Evolutionary conservation across 75 land plant species (phyloP).

Genomic region (Pseudotsuga menziesii): DNA sequence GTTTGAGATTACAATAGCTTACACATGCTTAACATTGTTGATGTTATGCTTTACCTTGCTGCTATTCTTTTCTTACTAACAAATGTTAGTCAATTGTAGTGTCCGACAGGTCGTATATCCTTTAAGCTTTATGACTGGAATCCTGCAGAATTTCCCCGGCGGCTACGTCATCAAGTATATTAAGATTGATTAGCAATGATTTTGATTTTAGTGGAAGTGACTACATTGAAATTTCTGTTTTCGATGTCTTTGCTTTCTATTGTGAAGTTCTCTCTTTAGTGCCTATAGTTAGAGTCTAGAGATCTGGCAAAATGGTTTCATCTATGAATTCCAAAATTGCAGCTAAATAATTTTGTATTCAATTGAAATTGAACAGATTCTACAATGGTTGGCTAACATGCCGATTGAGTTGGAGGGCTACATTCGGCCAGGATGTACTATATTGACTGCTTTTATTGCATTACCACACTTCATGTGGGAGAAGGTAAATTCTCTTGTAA

Average conservation of each 20-base stretch:
- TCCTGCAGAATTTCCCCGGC: constrained; percentile 97
- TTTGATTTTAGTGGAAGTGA: constrained; percentile 12
- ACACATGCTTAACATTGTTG: too few species aligned
- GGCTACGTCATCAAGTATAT: constrained; percentile 90
- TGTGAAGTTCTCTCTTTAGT: background rate
- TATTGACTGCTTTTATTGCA: constrained; percentile 81
- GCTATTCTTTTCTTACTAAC: constrained; percentile 5
- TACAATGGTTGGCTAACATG: constrained; percentile 95
- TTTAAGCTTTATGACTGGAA: constrained; percentile 99
- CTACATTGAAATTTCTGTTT: constrained; percentile 12
- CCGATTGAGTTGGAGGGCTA: constrained; percentile 97
- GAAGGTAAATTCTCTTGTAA: constrained; percentile 41
- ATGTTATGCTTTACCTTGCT: too few species aligned
- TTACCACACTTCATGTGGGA: constrained; percentile 89
- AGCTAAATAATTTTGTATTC: constrained; percentile 10
- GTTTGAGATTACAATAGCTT: too few species aligned
- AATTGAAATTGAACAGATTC: constrained; percentile 42
- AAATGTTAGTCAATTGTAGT: constrained; percentile 37
- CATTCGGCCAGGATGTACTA: constrained; percentile 97
- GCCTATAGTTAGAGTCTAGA: background rate
- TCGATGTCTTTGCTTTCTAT: background rate
- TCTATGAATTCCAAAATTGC: background rate
- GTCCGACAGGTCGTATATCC: constrained; percentile 95
- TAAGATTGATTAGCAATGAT: constrained; percentile 1
- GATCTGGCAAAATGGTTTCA: background rate